A percentile compares a stretch with the other conserved stretches of the same genome.
These are phyloP conservation scores for Rhytidhysteron rufulum DNA, from an alignment of 2,329 filamentous ascomycete genomes.

Conservation along the genomic window DNA sequence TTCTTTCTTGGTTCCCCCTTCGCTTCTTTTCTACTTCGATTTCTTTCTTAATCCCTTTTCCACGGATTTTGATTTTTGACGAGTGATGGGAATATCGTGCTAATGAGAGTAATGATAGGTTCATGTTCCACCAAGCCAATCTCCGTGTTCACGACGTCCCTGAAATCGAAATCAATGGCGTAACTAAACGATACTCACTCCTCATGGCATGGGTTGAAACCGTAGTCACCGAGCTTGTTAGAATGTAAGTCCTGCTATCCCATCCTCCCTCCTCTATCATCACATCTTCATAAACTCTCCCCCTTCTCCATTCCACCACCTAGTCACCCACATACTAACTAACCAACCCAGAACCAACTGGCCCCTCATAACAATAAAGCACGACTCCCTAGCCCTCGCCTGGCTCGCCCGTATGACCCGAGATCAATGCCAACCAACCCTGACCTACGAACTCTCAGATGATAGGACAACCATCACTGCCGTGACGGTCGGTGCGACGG, in stretches of 20 bases:
- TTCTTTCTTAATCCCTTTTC: too few species aligned
- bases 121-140: slow-evolving; percentile 61
- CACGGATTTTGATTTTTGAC: too few species aligned
- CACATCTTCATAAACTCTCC: too few species aligned
- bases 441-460: slow-evolving; percentile 40
- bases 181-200: slow-evolving; percentile 41
- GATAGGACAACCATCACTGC: slow-evolving; percentile 39
- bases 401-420: slow-evolving; percentile 50
- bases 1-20: too few species aligned
- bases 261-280: too few species aligned
- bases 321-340: background rate
- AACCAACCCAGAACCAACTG: slow-evolving; percentile 22
- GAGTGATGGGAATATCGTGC: too few species aligned
- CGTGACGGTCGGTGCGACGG: slow-evolving; percentile 41
- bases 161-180: slow-evolving; percentile 43
- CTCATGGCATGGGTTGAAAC: slow-evolving; percentile 53
- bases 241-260: slow-evolving; percentile 34
- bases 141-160: slow-evolving; percentile 42
- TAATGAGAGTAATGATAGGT: slow-evolving; percentile 14
- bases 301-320: too few species aligned
- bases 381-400: slow-evolving; percentile 45
- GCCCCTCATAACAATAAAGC: slow-evolving; percentile 49
- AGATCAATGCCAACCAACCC: slow-evolving; percentile 44
- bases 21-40: too few species aligned
- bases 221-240: slow-evolving; percentile 47